phyloP scores from a whole-genome alignment of 495 filamentous ascomycete genomes.

The Aspergillus cavernicola region DNA sequence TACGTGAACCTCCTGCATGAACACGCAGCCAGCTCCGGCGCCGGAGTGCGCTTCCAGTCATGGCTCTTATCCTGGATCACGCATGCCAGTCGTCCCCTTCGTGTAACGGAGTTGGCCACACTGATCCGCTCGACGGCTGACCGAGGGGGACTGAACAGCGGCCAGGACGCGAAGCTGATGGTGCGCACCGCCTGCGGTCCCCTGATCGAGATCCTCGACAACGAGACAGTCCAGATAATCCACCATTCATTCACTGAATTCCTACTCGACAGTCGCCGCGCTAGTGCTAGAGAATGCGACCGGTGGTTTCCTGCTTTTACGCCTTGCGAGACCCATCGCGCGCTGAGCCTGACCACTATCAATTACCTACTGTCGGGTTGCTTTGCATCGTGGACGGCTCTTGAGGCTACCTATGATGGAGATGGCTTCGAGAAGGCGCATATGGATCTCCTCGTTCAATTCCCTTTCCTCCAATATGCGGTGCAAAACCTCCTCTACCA shows the following conservation, averaged over 20 bases:
- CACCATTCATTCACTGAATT: conserved; percentile 56
- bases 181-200: conserved; percentile 40
- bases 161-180: conserved; percentile 24
- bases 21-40: neutral
- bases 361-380: neutral
- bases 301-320: too few relatives aligned
- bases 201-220: conserved; percentile 45
- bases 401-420: neutral
- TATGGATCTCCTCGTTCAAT: neutral
- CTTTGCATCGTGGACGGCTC: neutral
- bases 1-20: too few relatives aligned
- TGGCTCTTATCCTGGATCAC: conserved; percentile 37
- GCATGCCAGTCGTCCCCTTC: conserved; percentile 46
- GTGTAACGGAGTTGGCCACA: conserved; percentile 45
- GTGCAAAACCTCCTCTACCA: conserved; percentile 24
- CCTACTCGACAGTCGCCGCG: conserved; percentile 15
- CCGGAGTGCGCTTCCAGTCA: conserved; percentile 34
- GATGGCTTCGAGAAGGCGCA: neutral
- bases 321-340: too few relatives aligned
- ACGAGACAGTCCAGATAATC: conserved; percentile 48
- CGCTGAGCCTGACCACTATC: neutral
- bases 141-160: neutral
- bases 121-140: conserved; percentile 21
- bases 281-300: too few relatives aligned
- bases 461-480: conserved; percentile 31